phyloP scores from a whole-genome alignment of 2,329 filamentous ascomycete species.

The Scedosporium dehoogii region DNA sequence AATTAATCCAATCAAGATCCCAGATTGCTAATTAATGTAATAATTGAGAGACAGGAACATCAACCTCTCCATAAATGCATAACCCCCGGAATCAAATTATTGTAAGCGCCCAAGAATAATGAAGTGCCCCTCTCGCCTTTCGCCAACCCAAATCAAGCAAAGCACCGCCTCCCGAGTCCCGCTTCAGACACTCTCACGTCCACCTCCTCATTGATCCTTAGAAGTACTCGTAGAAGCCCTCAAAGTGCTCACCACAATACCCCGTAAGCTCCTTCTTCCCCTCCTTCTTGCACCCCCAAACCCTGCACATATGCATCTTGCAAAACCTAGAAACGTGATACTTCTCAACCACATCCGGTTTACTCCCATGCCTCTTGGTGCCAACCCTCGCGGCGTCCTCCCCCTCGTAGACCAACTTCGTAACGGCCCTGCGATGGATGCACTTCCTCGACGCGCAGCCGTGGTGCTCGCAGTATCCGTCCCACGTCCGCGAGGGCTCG shows the following conservation, averaged over 20 bases:
- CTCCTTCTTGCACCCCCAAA: not conserved
- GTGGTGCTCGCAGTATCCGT: slow-evolving; percentile 3
- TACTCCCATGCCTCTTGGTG: not conserved
- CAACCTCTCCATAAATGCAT: too few species aligned
- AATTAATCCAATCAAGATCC: too few species aligned
- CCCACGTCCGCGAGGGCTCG: not conserved
- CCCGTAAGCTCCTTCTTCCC: not conserved
- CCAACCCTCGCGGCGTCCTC: not conserved
- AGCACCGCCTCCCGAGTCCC: not conserved
- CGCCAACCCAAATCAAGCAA: not conserved
- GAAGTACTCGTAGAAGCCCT: not conserved
- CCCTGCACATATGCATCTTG: not conserved
- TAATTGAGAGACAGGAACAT: too few species aligned
- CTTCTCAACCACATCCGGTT: not conserved
- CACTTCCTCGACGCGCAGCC: not conserved
- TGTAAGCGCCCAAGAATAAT: too few species aligned
- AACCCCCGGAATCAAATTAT: too few species aligned
- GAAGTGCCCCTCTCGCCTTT: too few species aligned
- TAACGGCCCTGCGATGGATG: not conserved
- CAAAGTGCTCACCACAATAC: not conserved
- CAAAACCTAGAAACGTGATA: not conserved
- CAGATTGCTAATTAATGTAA: too few species aligned
- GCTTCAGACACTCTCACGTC: not conserved
- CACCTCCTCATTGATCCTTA: not conserved
- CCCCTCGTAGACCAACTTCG: not conserved